Evolutionary conservation across 2,329 filamentous ascomycete genomes (phyloP), one percentile per base, ranked within the genome.

Genomic region (Cytospora paraplurivora): DNA sequence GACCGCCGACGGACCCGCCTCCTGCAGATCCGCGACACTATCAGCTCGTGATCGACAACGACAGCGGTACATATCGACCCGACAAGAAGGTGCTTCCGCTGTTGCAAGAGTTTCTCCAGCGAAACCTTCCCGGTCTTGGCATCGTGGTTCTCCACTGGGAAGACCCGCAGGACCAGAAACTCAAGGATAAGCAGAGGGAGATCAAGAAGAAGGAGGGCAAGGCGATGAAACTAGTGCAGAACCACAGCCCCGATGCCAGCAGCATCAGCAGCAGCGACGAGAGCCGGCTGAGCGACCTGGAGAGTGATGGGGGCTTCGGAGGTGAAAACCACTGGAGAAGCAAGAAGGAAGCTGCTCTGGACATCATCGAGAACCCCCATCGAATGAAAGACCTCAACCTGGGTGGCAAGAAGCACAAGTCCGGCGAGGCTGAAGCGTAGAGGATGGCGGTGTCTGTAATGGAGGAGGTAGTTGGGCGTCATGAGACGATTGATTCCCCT

Each of bases 11-110:
- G 17, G 71, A 73, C 0, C 67, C 75, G 0, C 82, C 81, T 3
- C 83, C 80, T 0, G 69, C 73, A 15, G 75, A 82, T 62, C 84
- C 78, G n/a, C 72, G 75, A 59, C 81, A 82, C 72, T 98, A 97
- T 74, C 90, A 96, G 73, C 84, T 98, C 10, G 81, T 95, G 67
- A 97, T 98, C 72, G 94, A 98, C 79, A 98, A 98, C 71, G 94
- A 97, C 76, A 92, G 88, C 61, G 94, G 94, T 12, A 98, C 94
- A 0, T 98, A 98, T 75, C 86, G 94, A 0, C 94, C 94, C 0
- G 92, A 96, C 72, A 89, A 90, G 62, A 82, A 87, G 12, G 81
- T 91, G 11, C 82, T 98, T 1, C 90, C 91, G 0, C 74, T 88
- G 0, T 80, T 98, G 1, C 87, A 88, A 59, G 72, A 80, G 12